phyloP scores from a whole-genome alignment of 768 basidiomycete genomes.

The Chalciporus sphaerocephalus region DNA sequence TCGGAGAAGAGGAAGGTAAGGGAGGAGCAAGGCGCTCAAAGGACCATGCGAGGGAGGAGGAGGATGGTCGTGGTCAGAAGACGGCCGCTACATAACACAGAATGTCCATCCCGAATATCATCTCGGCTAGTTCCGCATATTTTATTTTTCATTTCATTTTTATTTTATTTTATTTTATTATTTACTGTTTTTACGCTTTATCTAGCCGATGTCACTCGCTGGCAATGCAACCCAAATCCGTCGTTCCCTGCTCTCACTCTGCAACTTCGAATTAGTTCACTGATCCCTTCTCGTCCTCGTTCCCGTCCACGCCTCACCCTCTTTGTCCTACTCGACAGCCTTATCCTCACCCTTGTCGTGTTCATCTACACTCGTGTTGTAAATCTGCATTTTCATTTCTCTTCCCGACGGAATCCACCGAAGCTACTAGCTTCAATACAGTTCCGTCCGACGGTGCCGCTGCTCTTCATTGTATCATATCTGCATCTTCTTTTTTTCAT shows the following conservation, averaged over 20 bases:
- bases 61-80: conserved; percentile 28
- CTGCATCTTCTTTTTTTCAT: conserved; percentile 2
- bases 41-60: conserved; percentile 32
- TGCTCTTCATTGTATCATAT: background rate
- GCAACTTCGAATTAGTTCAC: conserved; percentile 19
- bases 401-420: background rate
- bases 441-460: conserved; percentile 20
- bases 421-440: too few species aligned
- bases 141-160: conserved; percentile 10
- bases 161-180: conserved; percentile 2
- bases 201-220: conserved; percentile 29
- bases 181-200: conserved; percentile 15
- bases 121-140: conserved; percentile 27
- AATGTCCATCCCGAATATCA: conserved; percentile 15
- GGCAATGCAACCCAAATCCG: conserved; percentile 8
- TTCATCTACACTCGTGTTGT: background rate
- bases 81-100: conserved; percentile 29
- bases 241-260: conserved; percentile 6
- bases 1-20: conserved; percentile 34
- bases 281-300: background rate
- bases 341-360: background rate
- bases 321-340: background rate
- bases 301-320: background rate
- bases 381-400: background rate
- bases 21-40: conserved; percentile 29